These are phyloP conservation scores for Cladorrhinum sp. DNA, from an alignment of 2,329 filamentous ascomycete species.

Conservation along the genomic window DNA sequence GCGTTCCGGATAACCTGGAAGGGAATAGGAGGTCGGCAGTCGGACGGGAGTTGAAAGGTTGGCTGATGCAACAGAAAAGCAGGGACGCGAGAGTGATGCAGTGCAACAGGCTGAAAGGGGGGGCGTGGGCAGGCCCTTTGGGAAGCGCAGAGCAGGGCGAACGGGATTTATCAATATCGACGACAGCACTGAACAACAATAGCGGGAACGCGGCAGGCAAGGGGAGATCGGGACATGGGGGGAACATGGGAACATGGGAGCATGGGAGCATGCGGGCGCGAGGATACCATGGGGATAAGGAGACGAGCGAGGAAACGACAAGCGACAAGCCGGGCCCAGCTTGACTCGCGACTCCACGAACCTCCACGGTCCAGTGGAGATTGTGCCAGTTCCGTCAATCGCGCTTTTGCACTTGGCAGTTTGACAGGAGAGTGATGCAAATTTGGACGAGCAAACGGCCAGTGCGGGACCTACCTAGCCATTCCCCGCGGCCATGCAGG, in stretches of 20 bases:
- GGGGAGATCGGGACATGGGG: too few relatives aligned
- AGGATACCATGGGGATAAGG: not conserved
- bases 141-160: slow-evolving; percentile 9
- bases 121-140: not conserved
- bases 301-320: not conserved
- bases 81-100: not conserved
- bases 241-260: not conserved
- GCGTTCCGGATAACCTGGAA: not conserved
- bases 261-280: too few relatives aligned
- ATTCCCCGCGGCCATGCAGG: slow-evolving; percentile 4
- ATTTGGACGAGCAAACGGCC: slow-evolving; percentile 12
- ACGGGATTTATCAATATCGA: slow-evolving; percentile 2
- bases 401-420: slow-evolving; percentile 7
- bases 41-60: not conserved
- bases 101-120: not conserved
- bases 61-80: not conserved
- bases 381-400: slow-evolving; percentile 4
- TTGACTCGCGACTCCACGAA: slow-evolving; percentile 9
- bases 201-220: not conserved
- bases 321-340: not conserved
- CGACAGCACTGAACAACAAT: not conserved
- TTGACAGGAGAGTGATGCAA: slow-evolving; percentile 10
- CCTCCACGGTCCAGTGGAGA: slow-evolving; percentile 10
- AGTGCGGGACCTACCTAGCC: not conserved
- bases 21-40: not conserved